Evolutionary conservation across 2,329 filamentous ascomycete genomes (phyloP).

Genomic region (Ilyonectria destructans): DNA sequence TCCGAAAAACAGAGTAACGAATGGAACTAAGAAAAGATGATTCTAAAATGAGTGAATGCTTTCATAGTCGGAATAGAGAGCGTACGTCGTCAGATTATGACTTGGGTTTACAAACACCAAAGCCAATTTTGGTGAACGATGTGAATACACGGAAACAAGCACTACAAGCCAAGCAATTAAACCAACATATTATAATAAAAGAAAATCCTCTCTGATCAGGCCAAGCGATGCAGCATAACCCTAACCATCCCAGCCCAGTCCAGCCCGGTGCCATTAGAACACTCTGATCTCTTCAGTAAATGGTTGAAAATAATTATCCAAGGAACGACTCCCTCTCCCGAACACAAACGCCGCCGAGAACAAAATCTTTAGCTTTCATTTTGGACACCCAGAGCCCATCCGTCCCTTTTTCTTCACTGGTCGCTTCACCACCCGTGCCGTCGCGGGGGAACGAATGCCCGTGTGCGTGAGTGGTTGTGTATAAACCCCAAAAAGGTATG

Average conservation of each 20-base stretch:
- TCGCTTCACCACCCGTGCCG: neutral
- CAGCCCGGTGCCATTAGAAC: slow-evolving; percentile 43
- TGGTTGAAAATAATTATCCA: slow-evolving; percentile 42
- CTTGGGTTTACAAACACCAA: slow-evolving; percentile 13
- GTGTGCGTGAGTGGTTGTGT: neutral
- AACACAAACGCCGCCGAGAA: slow-evolving; percentile 43
- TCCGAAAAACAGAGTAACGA: neutral
- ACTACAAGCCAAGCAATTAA: neutral
- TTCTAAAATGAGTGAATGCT: slow-evolving; percentile 4
- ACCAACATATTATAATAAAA: slow-evolving; percentile 29
- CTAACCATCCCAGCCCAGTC: slow-evolving; percentile 28
- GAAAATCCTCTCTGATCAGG: slow-evolving; percentile 25
- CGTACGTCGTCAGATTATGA: slow-evolving; percentile 11
- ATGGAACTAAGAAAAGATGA: neutral
- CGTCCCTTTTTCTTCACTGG: slow-evolving; percentile 13
- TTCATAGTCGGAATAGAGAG: slow-evolving; percentile 5
- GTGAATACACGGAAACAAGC: slow-evolving; percentile 16
- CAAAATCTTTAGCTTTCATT: slow-evolving; percentile 41
- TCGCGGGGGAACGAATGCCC: neutral
- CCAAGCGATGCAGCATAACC: slow-evolving; percentile 25
- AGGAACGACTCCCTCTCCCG: slow-evolving; percentile 46
- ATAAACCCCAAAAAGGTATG: slow-evolving; percentile 34
- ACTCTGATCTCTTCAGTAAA: slow-evolving; percentile 41
- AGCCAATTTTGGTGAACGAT: slow-evolving; percentile 10
- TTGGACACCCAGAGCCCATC: slow-evolving; percentile 31